Base-by-base conservation (phyloP, 176 grass and related monocot species). In the Avena atlantica region DNA sequence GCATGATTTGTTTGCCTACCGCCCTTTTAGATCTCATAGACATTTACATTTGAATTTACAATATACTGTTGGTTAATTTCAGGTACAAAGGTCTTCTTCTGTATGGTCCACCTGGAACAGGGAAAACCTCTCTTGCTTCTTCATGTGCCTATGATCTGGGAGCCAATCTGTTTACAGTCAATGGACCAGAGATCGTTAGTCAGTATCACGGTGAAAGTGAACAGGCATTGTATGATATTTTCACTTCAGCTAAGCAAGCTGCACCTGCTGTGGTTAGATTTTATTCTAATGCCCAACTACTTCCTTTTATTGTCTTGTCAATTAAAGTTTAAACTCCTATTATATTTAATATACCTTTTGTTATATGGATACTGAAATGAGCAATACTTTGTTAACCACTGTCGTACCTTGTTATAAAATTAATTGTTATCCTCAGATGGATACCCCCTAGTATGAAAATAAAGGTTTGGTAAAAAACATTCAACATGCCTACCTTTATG, bases 21-120 rank as follows among this genome's bases (percentile, higher is more conserved):
- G 17, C 9, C 11, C 67, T 1, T 6, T 75, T 17, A 68, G 29
- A 44, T 74, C 75, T 11, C 21, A 50, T 45, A 47, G 36, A 66
- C 72, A 70, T 80, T 74, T 16, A 25, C 78, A 14, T 60, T 64
- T 82, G 37, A 74, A 74, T 67, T 50, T 77, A 42, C 29, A 71
- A 85, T 73, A 60, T 71, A 71, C 47, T 66, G 12, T 25, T 92
- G 48, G 77, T 84, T 55, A 20, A 80, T 44, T 88, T 68, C 63
- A 98, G 96, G 89, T 98, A 95, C 84, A 98, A 91, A 94, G 96
- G 96, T 37, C 59, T 98, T 81, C 93, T 98, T 84, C 90, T 98
- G 84, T 84, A 93, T 82, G 96, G 96, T 64, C 93, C 96, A 68
- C 91, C 96, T 92, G 96, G 96, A 83, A 98, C 96, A 88, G 96